phyloP scores from a whole-genome alignment of 805 yeast genomes.

The Lachancea dasiensis region DNA sequence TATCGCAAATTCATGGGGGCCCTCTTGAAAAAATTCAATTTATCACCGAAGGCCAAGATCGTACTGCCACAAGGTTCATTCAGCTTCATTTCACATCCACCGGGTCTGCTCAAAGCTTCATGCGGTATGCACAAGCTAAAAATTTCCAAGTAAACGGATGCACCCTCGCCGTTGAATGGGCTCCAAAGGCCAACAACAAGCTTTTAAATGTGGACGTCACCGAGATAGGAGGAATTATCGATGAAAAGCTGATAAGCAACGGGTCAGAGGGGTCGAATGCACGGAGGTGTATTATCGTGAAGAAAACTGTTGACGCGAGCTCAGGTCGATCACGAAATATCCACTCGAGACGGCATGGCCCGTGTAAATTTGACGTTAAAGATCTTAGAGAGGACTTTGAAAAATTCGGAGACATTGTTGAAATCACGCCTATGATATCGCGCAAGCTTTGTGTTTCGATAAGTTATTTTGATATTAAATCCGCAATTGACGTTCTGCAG shows the following conservation, averaged over 20 bases:
- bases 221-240: slow-evolving; percentile 11
- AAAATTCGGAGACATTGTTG: slow-evolving; percentile 54
- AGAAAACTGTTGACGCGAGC: slow-evolving; percentile 27
- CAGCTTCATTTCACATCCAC: slow-evolving; percentile 49
- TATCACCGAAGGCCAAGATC: slow-evolving; percentile 12
- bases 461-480: slow-evolving; percentile 50
- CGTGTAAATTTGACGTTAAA: slow-evolving; percentile 41
- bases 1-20: slow-evolving; percentile 61
- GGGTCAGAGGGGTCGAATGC: slow-evolving; percentile 33
- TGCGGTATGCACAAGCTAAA: slow-evolving; percentile 45
- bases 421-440: slow-evolving; percentile 61
- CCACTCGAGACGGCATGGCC: slow-evolving; percentile 33
- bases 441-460: slow-evolving; percentile 56
- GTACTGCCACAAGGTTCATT: slow-evolving; percentile 27
- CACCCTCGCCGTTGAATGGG: slow-evolving; percentile 45
- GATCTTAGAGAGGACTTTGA: slow-evolving; percentile 46
- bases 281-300: slow-evolving; percentile 50
- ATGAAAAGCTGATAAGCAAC: not conserved
- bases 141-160: slow-evolving; percentile 55
- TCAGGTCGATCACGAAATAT: slow-evolving; percentile 24
- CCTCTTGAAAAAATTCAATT: slow-evolving; percentile 50
- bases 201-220: slow-evolving; percentile 4
- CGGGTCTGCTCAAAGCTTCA: slow-evolving; percentile 50
- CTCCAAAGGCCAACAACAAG: slow-evolving; percentile 12
- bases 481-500: slow-evolving; percentile 55